phyloP scores from a whole-genome alignment of 2,329 filamentous ascomycete species.

The Daldinia sp. region DNA sequence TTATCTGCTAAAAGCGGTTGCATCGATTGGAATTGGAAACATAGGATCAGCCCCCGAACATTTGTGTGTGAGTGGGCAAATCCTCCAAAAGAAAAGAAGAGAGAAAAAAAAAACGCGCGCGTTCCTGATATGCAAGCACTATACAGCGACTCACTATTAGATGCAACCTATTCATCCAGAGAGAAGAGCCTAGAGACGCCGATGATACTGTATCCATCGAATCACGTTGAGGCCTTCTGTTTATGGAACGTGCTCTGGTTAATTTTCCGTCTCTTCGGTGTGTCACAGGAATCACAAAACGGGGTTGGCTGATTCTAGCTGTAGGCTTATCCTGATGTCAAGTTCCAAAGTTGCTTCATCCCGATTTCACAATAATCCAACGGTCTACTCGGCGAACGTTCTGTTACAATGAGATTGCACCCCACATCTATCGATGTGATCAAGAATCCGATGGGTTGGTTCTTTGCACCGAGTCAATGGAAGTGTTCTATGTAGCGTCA shows the following conservation, averaged over 20 bases:
- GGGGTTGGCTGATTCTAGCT: constrained; percentile 34
- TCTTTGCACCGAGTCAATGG: constrained; percentile 29
- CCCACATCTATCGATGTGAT: constrained; percentile 41
- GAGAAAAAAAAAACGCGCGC: constrained; percentile 34
- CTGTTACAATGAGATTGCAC: constrained; percentile 41
- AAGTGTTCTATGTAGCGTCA: constrained; percentile 22
- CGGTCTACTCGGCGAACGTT: constrained; percentile 22
- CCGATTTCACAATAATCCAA: constrained; percentile 25
- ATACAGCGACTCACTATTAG: constrained; percentile 29
- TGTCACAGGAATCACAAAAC: constrained; percentile 32
- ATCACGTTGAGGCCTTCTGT: constrained; percentile 35
- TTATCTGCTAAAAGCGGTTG: constrained; percentile 42
- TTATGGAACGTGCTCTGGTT: constrained; percentile 31
- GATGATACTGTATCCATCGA: constrained; percentile 31
- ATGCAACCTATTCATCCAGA: constrained; percentile 41
- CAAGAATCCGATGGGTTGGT: constrained; percentile 37
- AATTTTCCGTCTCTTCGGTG: constrained; percentile 15
- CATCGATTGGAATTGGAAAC: constrained; percentile 42
- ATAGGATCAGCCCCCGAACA: constrained; percentile 34
- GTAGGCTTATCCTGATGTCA: constrained; percentile 30
- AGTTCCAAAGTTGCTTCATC: constrained; percentile 13
- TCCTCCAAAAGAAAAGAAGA: constrained; percentile 23
- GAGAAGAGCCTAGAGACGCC: constrained; percentile 33
- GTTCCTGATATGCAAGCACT: constrained; percentile 46
- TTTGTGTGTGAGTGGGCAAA: constrained; percentile 40